phyloP scores from a whole-genome alignment of 805 yeast species.

The Zygotorulaspora chibaensis region DNA sequence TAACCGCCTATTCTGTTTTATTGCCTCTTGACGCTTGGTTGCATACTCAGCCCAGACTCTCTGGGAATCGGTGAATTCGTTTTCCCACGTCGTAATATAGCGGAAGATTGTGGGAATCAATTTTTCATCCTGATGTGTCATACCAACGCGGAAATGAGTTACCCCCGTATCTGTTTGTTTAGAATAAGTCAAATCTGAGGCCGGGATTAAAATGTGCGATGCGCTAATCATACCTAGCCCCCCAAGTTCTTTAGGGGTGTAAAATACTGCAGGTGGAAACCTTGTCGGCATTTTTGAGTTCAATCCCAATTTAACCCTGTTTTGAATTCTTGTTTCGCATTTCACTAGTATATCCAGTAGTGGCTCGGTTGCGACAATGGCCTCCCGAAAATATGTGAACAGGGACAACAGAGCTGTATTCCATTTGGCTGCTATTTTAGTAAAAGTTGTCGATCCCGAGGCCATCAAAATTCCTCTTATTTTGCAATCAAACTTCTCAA shows the following conservation, averaged over 20 bases:
- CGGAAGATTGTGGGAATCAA: slow-evolving; percentile 90
- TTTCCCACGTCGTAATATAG: slow-evolving; percentile 93
- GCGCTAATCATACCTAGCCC: slow-evolving; percentile 98
- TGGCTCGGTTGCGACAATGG: slow-evolving; percentile 76
- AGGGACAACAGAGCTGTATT: slow-evolving; percentile 83
- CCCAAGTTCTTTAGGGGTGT: slow-evolving; percentile 95
- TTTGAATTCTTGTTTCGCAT: slow-evolving; percentile 90
- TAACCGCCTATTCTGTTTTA: slow-evolving; percentile 75
- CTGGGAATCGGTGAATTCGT: slow-evolving; percentile 89
- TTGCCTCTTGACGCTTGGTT: slow-evolving; percentile 79
- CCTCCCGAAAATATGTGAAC: slow-evolving; percentile 89
- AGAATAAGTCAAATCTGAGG: slow-evolving; percentile 88
- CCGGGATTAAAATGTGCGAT: slow-evolving; percentile 90
- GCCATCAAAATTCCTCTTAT: slow-evolving; percentile 90
- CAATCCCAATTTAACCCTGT: slow-evolving; percentile 87
- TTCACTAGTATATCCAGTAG: slow-evolving; percentile 79
- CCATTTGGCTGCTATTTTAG: slow-evolving; percentile 94
- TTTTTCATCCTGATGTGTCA: slow-evolving; percentile 75
- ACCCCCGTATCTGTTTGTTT: slow-evolving; percentile 91
- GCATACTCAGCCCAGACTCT: slow-evolving; percentile 98
- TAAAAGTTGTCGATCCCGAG: slow-evolving; percentile 91
- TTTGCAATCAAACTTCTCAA: slow-evolving; percentile 74
- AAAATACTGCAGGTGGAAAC: slow-evolving; percentile 97
- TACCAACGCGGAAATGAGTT: slow-evolving; percentile 90
- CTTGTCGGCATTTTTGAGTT: slow-evolving; percentile 98